Percentiles rank a stretch among this genome's conserved stretches.
Conservation (phyloP, 1,284 basidiomycete species). For the Albatrellus sp. region DNA sequence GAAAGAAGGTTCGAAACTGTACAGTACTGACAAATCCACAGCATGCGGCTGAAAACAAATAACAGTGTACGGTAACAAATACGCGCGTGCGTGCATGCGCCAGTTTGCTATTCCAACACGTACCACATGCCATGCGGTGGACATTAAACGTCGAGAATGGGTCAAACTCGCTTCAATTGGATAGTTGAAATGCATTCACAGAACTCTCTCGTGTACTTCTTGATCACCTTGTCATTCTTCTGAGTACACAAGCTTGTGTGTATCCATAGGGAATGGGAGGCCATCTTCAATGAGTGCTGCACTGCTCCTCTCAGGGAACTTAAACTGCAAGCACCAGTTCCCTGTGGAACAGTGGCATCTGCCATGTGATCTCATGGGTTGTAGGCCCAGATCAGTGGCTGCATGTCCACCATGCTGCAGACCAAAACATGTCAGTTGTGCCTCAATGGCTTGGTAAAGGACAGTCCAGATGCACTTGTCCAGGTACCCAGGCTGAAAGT, state of each 20-base stretch:
- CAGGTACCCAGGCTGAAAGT: slow-evolving; percentile 24
- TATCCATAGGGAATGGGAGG: slow-evolving; percentile 26
- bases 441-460: not conserved
- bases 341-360: slow-evolving; percentile 44
- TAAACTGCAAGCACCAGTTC: slow-evolving; percentile 36
- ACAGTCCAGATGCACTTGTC: slow-evolving; percentile 9
- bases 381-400: slow-evolving; percentile 39
- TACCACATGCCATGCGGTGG: slow-evolving; percentile 46
- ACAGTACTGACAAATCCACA: no score
- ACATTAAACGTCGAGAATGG: slow-evolving; percentile 18
- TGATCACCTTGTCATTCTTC: slow-evolving; percentile 38
- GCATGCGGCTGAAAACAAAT: no score
- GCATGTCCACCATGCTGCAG: slow-evolving; percentile 38
- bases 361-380: slow-evolving; percentile 51
- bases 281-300: slow-evolving; percentile 23
- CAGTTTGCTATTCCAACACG: no score
- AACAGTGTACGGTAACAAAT: no score
- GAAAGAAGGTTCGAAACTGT: no score
- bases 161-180: slow-evolving; percentile 2
- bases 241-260: slow-evolving; percentile 39
- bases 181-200: slow-evolving; percentile 13
- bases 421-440: not conserved
- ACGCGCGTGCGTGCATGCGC: no score
- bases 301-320: slow-evolving; percentile 31
- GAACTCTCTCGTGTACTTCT: slow-evolving; percentile 25